A percentile compares a stretch with the other conserved stretches of the same genome.
phyloP scores from a whole-genome alignment of 108 stramenopile genomes.

The Epithemia pelagica region DNA sequence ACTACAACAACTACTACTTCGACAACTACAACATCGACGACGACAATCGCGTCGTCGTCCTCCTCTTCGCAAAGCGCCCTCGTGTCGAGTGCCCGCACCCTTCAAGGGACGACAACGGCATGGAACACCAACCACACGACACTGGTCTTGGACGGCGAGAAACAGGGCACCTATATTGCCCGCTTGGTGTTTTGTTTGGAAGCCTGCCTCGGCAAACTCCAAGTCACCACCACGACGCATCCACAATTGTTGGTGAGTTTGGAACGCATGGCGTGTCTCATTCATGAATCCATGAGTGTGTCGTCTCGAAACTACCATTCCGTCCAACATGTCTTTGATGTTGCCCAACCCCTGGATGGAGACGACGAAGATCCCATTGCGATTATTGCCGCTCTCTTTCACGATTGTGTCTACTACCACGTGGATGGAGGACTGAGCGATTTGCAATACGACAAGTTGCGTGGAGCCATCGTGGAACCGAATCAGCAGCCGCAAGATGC shows the following conservation, averaged over 20 bases:
- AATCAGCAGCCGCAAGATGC: too few species aligned
- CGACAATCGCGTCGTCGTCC: too few species aligned
- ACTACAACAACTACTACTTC: too few species aligned
- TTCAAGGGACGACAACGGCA: too few species aligned
- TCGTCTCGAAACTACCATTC: conserved; percentile 39
- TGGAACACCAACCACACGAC: too few species aligned
- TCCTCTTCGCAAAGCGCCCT: too few species aligned
- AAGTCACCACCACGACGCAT: conserved; percentile 9
- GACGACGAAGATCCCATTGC: conserved; percentile 29
- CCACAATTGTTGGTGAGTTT: background rate
- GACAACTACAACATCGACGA: too few species aligned
- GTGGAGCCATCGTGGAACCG: conserved; percentile 11
- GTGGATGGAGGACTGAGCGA: conserved; percentile 39
- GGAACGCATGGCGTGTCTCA: conserved; percentile 38
- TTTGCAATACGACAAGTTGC: conserved; percentile 25
- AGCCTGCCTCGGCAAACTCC: conserved; percentile 14
- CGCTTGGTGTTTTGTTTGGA: conserved; percentile 29
- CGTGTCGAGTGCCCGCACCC: too few species aligned
- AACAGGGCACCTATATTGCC: conserved; percentile 24
- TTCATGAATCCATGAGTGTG: conserved; percentile 46
- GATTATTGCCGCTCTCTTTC: conserved; percentile 42
- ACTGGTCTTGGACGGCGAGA: background rate
- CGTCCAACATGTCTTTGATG: conserved; percentile 52
- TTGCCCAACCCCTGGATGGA: conserved; percentile 15
- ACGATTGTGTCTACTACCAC: conserved; percentile 50